Evolutionary conservation across 2,329 filamentous ascomycete genomes (phyloP).

Genomic region (Venturiaceae sp.): DNA sequence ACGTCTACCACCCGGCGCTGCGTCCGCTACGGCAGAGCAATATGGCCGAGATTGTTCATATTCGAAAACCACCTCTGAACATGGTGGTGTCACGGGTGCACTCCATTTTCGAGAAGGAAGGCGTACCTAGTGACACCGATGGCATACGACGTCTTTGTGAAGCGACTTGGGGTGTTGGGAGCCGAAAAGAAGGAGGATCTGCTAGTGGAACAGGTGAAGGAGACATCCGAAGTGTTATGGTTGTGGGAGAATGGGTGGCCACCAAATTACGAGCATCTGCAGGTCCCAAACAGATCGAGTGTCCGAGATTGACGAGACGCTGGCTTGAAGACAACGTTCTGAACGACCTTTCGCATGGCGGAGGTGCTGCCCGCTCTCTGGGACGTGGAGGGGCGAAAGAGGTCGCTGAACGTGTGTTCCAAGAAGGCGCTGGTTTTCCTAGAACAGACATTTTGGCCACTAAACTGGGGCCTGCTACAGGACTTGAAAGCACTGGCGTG

Average conservation of each 20-base stretch:
- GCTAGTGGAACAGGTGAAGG: conserved; percentile 54
- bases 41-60: conserved; percentile 83
- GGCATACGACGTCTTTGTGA: conserved; percentile 79
- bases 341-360: conserved; percentile 58
- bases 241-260: conserved; percentile 80
- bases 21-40: conserved; percentile 74
- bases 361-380: conserved; percentile 60
- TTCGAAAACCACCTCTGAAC: conserved; percentile 80
- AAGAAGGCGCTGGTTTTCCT: conserved; percentile 64
- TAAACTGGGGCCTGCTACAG: conserved; percentile 16
- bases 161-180: conserved; percentile 69
- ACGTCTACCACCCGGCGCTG: conserved; percentile 86
- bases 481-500: conserved; percentile 34
- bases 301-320: conserved; percentile 51
- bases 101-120: conserved; percentile 77
- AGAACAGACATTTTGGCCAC: conserved; percentile 19
- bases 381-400: conserved; percentile 65
- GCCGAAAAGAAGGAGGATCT: conserved; percentile 50
- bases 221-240: conserved; percentile 75
- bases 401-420: conserved; percentile 68
- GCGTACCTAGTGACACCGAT: conserved; percentile 79
- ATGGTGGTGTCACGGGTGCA: conserved; percentile 76
- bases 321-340: conserved; percentile 70
- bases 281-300: conserved; percentile 26
- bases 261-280: conserved; percentile 48